A percentile compares a stretch with the other conserved stretches of the same genome.
Evolutionary conservation across 2,329 filamentous ascomycete genomes (phyloP).

Genomic region (Calonectria crousiana): DNA sequence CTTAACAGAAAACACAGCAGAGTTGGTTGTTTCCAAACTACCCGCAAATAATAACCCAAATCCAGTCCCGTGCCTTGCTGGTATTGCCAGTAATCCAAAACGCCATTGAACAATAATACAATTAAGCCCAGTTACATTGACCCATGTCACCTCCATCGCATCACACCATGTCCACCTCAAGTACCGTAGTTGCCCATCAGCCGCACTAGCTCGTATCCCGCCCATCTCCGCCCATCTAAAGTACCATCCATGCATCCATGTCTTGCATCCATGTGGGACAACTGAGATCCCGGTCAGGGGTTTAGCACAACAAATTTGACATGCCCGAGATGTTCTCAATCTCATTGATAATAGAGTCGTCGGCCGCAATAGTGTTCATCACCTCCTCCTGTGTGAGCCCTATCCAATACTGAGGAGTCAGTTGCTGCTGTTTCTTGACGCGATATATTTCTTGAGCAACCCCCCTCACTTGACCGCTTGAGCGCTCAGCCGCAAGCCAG

Average conservation of each 20-base stretch:
- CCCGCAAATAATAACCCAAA: background rate
- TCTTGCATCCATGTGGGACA: slow-evolving; percentile 11
- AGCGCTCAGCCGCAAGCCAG: slow-evolving; percentile 79
- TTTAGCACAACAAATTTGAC: slow-evolving; percentile 38
- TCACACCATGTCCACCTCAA: background rate
- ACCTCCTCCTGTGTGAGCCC: slow-evolving; percentile 67
- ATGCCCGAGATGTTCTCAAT: slow-evolving; percentile 56
- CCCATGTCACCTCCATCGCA: background rate
- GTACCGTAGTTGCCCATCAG: background rate
- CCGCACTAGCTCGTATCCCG: background rate
- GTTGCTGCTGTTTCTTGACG: slow-evolving; percentile 67
- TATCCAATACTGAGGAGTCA: slow-evolving; percentile 66
- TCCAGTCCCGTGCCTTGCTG: slow-evolving; percentile 12
- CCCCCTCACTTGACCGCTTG: slow-evolving; percentile 79
- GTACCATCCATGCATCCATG: background rate
- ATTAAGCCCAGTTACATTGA: background rate
- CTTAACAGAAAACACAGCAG: background rate
- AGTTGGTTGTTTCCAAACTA: background rate
- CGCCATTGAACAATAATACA: slow-evolving; percentile 10
- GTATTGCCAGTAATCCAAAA: slow-evolving; percentile 17
- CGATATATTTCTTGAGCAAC: slow-evolving; percentile 83
- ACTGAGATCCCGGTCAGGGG: slow-evolving; percentile 1
- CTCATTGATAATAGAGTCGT: slow-evolving; percentile 70
- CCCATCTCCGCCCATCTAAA: background rate
- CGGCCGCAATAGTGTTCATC: slow-evolving; percentile 65